Percentiles rank a stretch among this genome's conserved stretches.
Evolutionary conservation across 768 basidiomycete genomes (phyloP).

Genomic region (Termitomyces sp.): DNA sequence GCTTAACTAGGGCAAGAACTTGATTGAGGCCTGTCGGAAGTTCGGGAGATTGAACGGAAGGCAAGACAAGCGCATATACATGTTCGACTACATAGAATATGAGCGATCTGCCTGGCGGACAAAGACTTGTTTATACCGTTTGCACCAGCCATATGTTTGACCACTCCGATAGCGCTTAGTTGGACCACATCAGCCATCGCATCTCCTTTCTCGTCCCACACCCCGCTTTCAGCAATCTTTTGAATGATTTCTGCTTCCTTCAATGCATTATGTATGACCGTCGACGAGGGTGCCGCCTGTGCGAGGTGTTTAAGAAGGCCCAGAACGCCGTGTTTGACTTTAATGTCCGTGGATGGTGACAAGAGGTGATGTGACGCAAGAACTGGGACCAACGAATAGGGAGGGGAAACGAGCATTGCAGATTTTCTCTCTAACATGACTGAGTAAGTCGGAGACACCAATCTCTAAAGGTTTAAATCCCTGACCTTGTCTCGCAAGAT

Average conservation of each 20-base stretch:
- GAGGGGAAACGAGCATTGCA: slow-evolving; percentile 55
- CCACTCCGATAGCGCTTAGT: slow-evolving; percentile 78
- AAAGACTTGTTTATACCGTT: slow-evolving; percentile 44
- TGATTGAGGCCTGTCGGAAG: slow-evolving; percentile 51
- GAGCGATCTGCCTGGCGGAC: background rate
- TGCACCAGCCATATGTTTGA: slow-evolving; percentile 82
- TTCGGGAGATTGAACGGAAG: slow-evolving; percentile 23
- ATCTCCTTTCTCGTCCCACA: slow-evolving; percentile 72
- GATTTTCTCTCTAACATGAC: slow-evolving; percentile 48
- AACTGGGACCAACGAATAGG: slow-evolving; percentile 56
- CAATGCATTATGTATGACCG: slow-evolving; percentile 42
- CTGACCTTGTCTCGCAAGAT: slow-evolving; percentile 72
- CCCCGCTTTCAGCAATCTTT: slow-evolving; percentile 51
- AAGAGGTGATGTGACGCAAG: slow-evolving; percentile 55
- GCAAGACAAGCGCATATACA: slow-evolving; percentile 47
- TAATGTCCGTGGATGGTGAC: slow-evolving; percentile 55
- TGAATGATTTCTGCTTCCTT: slow-evolving; percentile 59
- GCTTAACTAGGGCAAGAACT: slow-evolving; percentile 67
- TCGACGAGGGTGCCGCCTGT: slow-evolving; percentile 54
- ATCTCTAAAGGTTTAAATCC: background rate
- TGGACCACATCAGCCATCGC: slow-evolving; percentile 82
- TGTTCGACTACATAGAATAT: slow-evolving; percentile 30
- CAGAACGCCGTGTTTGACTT: slow-evolving; percentile 85
- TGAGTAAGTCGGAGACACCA: slow-evolving; percentile 1
- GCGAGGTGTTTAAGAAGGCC: slow-evolving; percentile 86